These are phyloP conservation scores for Marsdenia floribunda DNA, from an alignment of 257 asterid genomes.

Conservation along the genomic window DNA sequence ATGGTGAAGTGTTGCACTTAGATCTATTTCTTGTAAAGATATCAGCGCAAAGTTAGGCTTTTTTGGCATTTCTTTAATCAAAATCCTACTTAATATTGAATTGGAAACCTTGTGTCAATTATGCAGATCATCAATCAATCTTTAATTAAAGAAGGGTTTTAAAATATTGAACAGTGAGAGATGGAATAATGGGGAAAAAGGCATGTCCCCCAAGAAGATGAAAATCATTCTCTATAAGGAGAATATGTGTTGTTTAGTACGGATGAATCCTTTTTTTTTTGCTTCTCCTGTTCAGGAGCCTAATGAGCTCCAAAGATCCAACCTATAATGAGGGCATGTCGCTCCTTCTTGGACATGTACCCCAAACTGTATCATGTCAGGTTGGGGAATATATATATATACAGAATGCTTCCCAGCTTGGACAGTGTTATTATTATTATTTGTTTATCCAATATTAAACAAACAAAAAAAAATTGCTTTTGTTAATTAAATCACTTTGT, in stretches of 20 bases:
- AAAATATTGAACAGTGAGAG: slow-evolving; percentile 1
- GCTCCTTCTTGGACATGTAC: slow-evolving; percentile 61
- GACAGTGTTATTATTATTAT: neutral
- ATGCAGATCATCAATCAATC: neutral
- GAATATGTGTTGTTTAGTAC: slow-evolving; percentile 13
- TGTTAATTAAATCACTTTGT: neutral
- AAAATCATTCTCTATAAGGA: neutral
- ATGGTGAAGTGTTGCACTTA: slow-evolving; percentile 6
- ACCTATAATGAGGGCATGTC: slow-evolving; percentile 70
- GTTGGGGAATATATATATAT: slow-evolving; percentile 5
- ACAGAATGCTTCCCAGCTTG: no score
- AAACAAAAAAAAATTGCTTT: neutral
- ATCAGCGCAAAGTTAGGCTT: slow-evolving; percentile 23
- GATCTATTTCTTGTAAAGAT: slow-evolving; percentile 13
- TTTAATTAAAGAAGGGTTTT: no score
- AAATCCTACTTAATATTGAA: neutral
- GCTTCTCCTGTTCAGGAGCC: neutral
- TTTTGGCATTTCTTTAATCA: slow-evolving; percentile 9
- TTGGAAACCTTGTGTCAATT: slow-evolving; percentile 14
- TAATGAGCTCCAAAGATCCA: slow-evolving; percentile 30
- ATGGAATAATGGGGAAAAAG: slow-evolving; percentile 3
- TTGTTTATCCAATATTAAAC: neutral
- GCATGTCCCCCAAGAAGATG: slow-evolving; percentile 4
- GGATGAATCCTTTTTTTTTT: slow-evolving; percentile 11
- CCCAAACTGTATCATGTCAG: slow-evolving; percentile 44